These are phyloP conservation scores for Solanum hybrid DNA, from an alignment of 305 asterid species.

Conservation along the genomic window DNA sequence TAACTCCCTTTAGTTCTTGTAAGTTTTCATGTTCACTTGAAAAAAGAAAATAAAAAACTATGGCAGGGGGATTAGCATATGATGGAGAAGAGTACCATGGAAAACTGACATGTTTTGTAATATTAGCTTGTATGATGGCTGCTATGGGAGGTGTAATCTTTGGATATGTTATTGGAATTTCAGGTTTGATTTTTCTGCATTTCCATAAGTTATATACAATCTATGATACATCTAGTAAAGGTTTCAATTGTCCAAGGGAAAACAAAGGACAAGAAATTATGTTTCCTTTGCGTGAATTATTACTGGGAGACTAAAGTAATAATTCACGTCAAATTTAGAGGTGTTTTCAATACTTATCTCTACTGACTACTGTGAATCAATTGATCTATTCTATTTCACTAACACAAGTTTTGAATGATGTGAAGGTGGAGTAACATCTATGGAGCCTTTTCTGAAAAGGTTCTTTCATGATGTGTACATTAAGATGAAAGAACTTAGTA, in stretches of 20 bases:
- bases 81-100: constrained; percentile 18
- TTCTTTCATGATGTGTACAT: constrained; percentile 49
- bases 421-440: constrained; percentile 79
- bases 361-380: not conserved
- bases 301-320: not conserved
- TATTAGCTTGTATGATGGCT: constrained; percentile 21
- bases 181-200: constrained; percentile 18
- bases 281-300: not conserved
- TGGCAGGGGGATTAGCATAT: constrained; percentile 14
- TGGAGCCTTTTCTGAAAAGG: constrained; percentile 54
- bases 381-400: not conserved
- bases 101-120: constrained; percentile 21
- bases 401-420: not conserved
- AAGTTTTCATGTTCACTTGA: not conserved
- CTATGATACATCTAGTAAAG: not conserved
- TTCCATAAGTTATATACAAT: not conserved
- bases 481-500: constrained; percentile 52
- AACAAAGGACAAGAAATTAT: not conserved
- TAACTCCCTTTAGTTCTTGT: not conserved
- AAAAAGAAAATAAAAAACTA: not conserved
- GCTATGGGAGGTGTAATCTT: constrained; percentile 30
- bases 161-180: constrained; percentile 34
- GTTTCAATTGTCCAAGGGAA: not conserved
- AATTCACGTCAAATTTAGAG: not conserved
- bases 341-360: not conserved